Percentiles rank a stretch among this genome's conserved stretches.
Conservation (phyloP, 164 flowering plant genomes). For the Stephania japonica region DNA sequence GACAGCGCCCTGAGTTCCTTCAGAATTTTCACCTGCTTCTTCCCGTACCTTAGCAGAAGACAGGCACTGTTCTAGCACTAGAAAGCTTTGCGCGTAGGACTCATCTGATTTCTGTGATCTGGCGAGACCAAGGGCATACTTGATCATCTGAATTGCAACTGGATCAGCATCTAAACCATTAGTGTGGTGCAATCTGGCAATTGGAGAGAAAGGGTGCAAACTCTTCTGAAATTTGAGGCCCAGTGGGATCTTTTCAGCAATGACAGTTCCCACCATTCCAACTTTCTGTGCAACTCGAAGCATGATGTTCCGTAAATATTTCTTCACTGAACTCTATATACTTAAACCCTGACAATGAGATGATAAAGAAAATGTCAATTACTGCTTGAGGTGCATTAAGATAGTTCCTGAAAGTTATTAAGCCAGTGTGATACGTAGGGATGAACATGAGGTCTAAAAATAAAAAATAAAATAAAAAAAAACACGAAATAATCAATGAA, state of each 20-base stretch:
- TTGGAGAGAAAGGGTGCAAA: constrained; percentile 10
- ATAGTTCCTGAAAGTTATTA: not conserved
- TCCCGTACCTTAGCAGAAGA: constrained; percentile 38
- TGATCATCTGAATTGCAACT: constrained; percentile 63
- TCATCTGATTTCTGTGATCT: constrained; percentile 77
- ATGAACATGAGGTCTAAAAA: not conserved
- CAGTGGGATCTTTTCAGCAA: constrained; percentile 5
- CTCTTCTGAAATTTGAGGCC: not conserved
- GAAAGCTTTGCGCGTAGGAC: constrained; percentile 54
- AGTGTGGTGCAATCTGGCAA: constrained; percentile 23
- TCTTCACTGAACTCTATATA: not conserved
- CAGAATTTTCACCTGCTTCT: constrained; percentile 16
- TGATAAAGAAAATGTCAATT: not conserved
- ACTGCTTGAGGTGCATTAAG: not conserved
- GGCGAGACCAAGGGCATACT: constrained; percentile 65
- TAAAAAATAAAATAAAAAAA: too few species aligned
- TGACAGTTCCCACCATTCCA: constrained; percentile 14
- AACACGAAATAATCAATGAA: too few species aligned
- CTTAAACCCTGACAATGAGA: not conserved
- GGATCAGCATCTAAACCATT: constrained; percentile 31
- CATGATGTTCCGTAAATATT: constrained; percentile 12
- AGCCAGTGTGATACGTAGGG: not conserved
- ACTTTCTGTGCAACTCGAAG: constrained; percentile 22
- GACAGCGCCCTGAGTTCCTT: constrained; percentile 45
- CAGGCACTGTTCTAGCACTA: constrained; percentile 80